Evolutionary conservation across 495 filamentous ascomycete species (phyloP).

Genomic region (Parathielavia appendiculata): DNA sequence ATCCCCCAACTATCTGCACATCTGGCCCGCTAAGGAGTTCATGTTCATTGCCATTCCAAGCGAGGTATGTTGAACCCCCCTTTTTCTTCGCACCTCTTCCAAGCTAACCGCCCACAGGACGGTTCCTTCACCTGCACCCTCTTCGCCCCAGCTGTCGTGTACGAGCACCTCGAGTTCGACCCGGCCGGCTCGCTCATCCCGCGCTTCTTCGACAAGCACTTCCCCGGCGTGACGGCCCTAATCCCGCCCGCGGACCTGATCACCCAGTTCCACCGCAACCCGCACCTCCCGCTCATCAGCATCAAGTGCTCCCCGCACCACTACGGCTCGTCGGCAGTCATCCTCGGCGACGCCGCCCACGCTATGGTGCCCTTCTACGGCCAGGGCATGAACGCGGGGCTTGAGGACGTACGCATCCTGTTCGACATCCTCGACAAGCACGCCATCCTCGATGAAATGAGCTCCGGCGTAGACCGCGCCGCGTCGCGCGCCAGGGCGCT

Average conservation of each 20-base stretch:
- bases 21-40: conserved; percentile 86
- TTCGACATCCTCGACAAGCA: conserved; percentile 68
- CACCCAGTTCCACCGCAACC: conserved; percentile 68
- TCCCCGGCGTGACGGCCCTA: conserved; percentile 84
- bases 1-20: conserved; percentile 88
- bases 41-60: conserved; percentile 99
- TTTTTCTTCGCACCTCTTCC: too few species aligned
- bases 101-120: conserved; percentile 46
- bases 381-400: conserved; percentile 81
- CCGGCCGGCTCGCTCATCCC: conserved; percentile 47
- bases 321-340: conserved; percentile 67
- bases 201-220: conserved; percentile 66
- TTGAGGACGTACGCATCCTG: conserved; percentile 79
- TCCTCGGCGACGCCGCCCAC: conserved; percentile 91
- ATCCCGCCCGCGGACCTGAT: conserved; percentile 64
- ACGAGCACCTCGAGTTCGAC: conserved; percentile 53
- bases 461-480: conserved; percentile 20
- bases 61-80: conserved; percentile 37
- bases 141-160: conserved; percentile 66
- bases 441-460: conserved; percentile 31
- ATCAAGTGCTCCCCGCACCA: conserved; percentile 91
- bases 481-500: conserved; percentile 55
- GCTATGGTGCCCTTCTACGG: conserved; percentile 97
- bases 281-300: conserved; percentile 84
- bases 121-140: conserved; percentile 93